phyloP scores from a whole-genome alignment of 352 stramenopile species.

The Blastocystis sp. region DNA sequence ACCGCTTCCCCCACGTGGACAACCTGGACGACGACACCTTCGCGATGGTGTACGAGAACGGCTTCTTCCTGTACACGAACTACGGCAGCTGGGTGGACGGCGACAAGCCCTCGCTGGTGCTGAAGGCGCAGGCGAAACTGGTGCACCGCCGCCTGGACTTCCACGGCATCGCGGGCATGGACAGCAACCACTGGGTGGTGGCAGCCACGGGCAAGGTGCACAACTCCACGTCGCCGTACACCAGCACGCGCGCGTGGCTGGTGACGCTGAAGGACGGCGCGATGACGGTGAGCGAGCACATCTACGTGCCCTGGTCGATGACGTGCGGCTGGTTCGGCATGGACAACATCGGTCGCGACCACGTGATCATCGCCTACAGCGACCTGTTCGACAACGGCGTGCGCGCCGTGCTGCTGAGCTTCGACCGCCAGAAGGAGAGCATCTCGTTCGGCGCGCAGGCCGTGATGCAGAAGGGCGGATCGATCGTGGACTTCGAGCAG shows the following conservation, averaged over 20 bases:
- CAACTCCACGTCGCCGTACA: neutral
- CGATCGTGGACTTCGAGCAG: constrained; percentile 8
- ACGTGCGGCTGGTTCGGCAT: constrained; percentile 61
- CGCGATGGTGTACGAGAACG: constrained; percentile 50
- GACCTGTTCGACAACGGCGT: constrained; percentile 1
- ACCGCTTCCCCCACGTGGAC: constrained; percentile 52
- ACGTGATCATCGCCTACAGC: constrained; percentile 50
- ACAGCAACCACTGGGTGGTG: constrained; percentile 39
- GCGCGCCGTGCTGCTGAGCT: neutral
- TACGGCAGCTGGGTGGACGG: constrained; percentile 13
- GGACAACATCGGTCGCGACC: constrained; percentile 57
- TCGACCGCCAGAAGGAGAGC: neutral
- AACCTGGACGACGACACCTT: constrained; percentile 45
- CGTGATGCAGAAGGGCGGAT: constrained; percentile 11
- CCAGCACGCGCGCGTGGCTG: neutral
- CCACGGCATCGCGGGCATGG: constrained; percentile 64
- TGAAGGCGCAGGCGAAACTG: neutral
- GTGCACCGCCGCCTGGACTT: constrained; percentile 23
- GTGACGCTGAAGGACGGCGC: constrained; percentile 6
- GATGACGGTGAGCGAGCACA: constrained; percentile 11
- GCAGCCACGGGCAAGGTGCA: constrained; percentile 53
- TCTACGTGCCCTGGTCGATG: constrained; percentile 20
- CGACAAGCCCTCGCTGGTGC: neutral
- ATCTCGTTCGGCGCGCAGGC: constrained; percentile 53
- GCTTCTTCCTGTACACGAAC: constrained; percentile 19